Evolutionary conservation across 805 yeast genomes (phyloP), one percentile per base, ranked within the genome.

Genomic region (Starmerella etchellsii): DNA sequence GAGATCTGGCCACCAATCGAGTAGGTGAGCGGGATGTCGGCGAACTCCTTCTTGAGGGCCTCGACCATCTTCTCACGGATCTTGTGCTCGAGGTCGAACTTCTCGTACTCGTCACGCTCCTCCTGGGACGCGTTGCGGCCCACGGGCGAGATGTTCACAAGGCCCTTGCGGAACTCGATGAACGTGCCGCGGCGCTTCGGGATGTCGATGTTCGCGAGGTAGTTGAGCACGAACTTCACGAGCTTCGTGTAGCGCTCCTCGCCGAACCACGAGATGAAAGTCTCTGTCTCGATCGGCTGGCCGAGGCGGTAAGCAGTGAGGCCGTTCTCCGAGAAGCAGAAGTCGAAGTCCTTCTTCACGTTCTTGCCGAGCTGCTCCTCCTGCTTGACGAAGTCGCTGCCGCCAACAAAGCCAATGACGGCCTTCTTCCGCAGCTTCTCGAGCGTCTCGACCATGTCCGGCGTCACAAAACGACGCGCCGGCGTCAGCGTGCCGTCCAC

Each of bases 1-100:
- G 97, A 88, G 63, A 91, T 91, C 73, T 91, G 97, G 55, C 99
- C 99, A 65, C 99, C 99, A 52, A 91, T 91, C 45, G 98, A 91
- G 74, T 81, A 91, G 53, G 97, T 88, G 60, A 91, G 73, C 42
- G 79, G 81, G 57, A 70, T 70, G 64, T 87, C 88, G 43, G 88
- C 64, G 72, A 91, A 91, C 58, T 77, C 74, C 60, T 74, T 73
- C 66, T 73, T 81, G 60, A 91, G 73, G 39, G 94, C 95, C 40
- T 66, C 68, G 49, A 91, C 97, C 71, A 91, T 71, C 47, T 70
- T 75, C 56, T 73, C 76, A 75, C 99, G 83, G 56, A 91, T 64
- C 57, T 82, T 73, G 71, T 81, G 75, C 59, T 67, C 70, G 56
- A 76, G 70, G 65, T 91, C 99, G 64, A 56, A 91, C 55, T 67